Evolutionary conservation across 2,329 filamentous ascomycete species (phyloP).

Genomic region (Sporothrix brasiliensis): DNA sequence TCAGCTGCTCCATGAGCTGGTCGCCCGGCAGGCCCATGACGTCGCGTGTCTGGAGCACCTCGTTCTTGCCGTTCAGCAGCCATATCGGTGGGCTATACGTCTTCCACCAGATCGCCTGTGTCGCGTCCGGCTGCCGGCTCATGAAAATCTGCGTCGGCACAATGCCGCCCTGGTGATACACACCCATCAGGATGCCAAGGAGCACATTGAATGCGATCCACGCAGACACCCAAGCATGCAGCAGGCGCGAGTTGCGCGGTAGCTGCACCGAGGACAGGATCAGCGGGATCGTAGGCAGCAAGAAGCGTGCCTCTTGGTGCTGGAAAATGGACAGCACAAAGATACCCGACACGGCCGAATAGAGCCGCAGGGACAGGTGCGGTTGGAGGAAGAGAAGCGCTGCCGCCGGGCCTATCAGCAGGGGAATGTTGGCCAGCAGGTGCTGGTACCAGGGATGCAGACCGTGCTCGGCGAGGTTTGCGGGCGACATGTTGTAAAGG

Average conservation of each 20-base stretch:
- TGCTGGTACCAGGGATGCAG: slow-evolving; percentile 81
- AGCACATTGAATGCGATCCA: slow-evolving; percentile 73
- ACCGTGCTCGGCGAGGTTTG: slow-evolving; percentile 74
- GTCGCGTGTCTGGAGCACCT: slow-evolving; percentile 69
- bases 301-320: slow-evolving; percentile 79
- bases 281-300: slow-evolving; percentile 75
- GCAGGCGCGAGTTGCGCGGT: slow-evolving; percentile 56
- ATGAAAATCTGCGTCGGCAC: slow-evolving; percentile 76
- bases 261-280: slow-evolving; percentile 72
- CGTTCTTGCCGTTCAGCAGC: slow-evolving; percentile 76
- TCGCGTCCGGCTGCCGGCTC: slow-evolving; percentile 68
- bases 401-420: slow-evolving; percentile 71
- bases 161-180: slow-evolving; percentile 79
- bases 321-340: slow-evolving; percentile 72
- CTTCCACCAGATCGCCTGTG: slow-evolving; percentile 80
- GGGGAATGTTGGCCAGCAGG: slow-evolving; percentile 68
- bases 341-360: slow-evolving; percentile 73
- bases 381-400: slow-evolving; percentile 62
- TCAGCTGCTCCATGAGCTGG: slow-evolving; percentile 61
- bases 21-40: slow-evolving; percentile 71
- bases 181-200: slow-evolving; percentile 74
- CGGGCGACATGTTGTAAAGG: slow-evolving; percentile 69
- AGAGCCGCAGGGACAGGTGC: slow-evolving; percentile 63
- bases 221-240: slow-evolving; percentile 58
- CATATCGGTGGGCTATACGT: slow-evolving; percentile 81